phyloP scores from a whole-genome alignment of 345 rosid species.

The Kandelia obovata region DNA sequence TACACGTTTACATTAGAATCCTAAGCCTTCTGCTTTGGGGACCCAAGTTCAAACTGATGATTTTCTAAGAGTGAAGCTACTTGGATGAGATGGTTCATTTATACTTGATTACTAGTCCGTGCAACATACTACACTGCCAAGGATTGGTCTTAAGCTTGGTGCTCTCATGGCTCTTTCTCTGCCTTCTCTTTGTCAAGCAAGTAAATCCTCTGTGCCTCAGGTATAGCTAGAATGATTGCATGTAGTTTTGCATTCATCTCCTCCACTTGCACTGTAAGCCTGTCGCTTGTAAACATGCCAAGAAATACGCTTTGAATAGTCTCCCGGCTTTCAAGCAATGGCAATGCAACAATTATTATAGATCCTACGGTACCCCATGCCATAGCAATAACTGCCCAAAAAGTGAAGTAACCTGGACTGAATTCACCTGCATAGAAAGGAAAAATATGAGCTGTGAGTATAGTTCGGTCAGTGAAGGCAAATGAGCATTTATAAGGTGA shows the following conservation, averaged over 20 bases:
- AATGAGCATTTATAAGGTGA: no score
- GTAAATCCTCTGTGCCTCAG: constrained; percentile 66
- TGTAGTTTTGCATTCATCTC: constrained; percentile 52
- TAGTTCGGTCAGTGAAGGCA: no score
- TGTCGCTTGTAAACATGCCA: constrained; percentile 40
- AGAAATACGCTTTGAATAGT: constrained; percentile 49
- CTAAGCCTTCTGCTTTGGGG: no score
- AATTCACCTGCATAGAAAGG: constrained; percentile 43
- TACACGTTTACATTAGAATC: no score
- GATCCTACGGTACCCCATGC: constrained; percentile 93
- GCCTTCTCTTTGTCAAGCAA: constrained; percentile 54
- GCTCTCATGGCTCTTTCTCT: constrained; percentile 35
- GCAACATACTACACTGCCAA: not conserved
- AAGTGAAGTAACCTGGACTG: constrained; percentile 72
- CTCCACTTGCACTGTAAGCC: constrained; percentile 56
- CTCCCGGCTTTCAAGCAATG: constrained; percentile 75
- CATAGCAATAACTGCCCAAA: constrained; percentile 79
- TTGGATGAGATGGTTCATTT: no score
- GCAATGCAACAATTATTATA: constrained; percentile 55
- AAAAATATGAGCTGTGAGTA: not conserved
- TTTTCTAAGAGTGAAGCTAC: no score
- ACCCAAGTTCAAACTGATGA: no score
- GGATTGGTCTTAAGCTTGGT: constrained; percentile 14
- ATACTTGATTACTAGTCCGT: no score
- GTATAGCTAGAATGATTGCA: constrained; percentile 49